Evolutionary conservation across 2,329 filamentous ascomycete species (phyloP), one percentile per base, ranked within the genome.

Genomic region (Neofusicoccum umdonicola): DNA sequence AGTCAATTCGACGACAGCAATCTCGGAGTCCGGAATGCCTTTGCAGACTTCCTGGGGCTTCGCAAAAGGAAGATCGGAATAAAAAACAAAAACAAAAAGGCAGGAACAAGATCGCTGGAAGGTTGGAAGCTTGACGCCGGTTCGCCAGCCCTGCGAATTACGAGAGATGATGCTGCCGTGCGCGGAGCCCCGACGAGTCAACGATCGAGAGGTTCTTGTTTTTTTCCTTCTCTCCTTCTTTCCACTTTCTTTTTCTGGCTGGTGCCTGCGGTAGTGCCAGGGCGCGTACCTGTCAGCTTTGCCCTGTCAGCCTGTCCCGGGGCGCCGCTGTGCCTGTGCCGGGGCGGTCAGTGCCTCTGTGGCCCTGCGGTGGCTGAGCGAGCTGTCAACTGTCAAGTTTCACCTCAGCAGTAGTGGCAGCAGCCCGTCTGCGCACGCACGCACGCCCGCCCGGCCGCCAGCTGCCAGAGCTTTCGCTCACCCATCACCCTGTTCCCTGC

Each of bases 291-390:
- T 31, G 27, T 31, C 27, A 31, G 27, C 45, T 8, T 27, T 5
- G 6, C 11, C 45, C 19, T 48, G 17, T 22, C 19, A 27, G 34
- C 47, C 22, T 19, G 45, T 51, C 47, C 22, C 45, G 45, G 45
- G 27, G 45, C 9, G 8, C 17, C 17, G 4, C 17, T 19, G 39
- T 41, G 8, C 39, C 27, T 31, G 27, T 31, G 27, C 27, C 27
- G 4, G 27, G 27, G 27, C 27, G 27, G 27, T 6, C 27, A 31
- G 27, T 31, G 27, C 27, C 27, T 31, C 27, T 31, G 27, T 31
- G 27, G 6, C 27, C 27, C 17, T 47, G 56, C 56, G 56, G 56
- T 60, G 56, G 56, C 56, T 60, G 56, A 60, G 52, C 22, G 34
- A 31, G 27, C 5, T 13, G 19, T 7, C 13, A 17, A 9, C 42